Conservation (phyloP, 2,329 filamentous ascomycete genomes). For the Neurospora sp. region DNA sequence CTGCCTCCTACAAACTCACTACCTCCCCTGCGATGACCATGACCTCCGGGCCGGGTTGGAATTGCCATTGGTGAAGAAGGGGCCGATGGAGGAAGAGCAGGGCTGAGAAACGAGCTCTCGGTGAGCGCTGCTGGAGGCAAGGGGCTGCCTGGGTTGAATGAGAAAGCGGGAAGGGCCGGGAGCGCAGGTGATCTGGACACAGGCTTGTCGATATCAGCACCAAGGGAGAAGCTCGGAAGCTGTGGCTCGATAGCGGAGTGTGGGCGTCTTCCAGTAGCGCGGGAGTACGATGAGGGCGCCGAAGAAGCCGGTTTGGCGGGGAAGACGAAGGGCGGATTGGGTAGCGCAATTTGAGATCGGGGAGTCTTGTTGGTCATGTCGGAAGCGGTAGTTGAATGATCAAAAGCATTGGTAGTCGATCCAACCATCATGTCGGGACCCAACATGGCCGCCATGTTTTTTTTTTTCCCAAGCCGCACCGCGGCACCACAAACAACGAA, state of each 20-base stretch:
- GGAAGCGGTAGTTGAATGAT: constrained; percentile 10
- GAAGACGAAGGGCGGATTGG: constrained; percentile 58
- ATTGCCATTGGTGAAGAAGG: constrained; percentile 38
- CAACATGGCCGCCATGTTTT: constrained; percentile 25
- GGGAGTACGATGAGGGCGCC: constrained; percentile 36
- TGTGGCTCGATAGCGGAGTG: constrained; percentile 42
- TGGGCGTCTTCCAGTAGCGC: constrained; percentile 39
- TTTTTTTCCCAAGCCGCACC: constrained; percentile 31
- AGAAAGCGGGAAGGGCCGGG: constrained; percentile 44
- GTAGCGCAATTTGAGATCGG: constrained; percentile 32
- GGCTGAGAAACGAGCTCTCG: constrained; percentile 37
- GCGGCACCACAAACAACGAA: constrained; percentile 36
- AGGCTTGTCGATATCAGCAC: constrained; percentile 21
- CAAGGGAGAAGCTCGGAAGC: constrained; percentile 20
- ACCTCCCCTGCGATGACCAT: constrained; percentile 68
- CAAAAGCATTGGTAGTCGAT: constrained; percentile 8
- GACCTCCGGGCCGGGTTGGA: constrained; percentile 48
- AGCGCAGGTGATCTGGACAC: constrained; percentile 31
- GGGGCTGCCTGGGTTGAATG: constrained; percentile 42
- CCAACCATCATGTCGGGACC: constrained; percentile 20
- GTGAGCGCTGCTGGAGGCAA: constrained; percentile 20
- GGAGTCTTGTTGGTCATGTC: constrained; percentile 18
- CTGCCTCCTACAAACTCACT: constrained; percentile 83
- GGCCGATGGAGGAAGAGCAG: constrained; percentile 45
- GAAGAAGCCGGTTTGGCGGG: constrained; percentile 39